These are phyloP conservation scores for Sclerotinia sclerotiorum DNA, from an alignment of 2,329 filamentous ascomycete genomes.

Conservation along the genomic window DNA sequence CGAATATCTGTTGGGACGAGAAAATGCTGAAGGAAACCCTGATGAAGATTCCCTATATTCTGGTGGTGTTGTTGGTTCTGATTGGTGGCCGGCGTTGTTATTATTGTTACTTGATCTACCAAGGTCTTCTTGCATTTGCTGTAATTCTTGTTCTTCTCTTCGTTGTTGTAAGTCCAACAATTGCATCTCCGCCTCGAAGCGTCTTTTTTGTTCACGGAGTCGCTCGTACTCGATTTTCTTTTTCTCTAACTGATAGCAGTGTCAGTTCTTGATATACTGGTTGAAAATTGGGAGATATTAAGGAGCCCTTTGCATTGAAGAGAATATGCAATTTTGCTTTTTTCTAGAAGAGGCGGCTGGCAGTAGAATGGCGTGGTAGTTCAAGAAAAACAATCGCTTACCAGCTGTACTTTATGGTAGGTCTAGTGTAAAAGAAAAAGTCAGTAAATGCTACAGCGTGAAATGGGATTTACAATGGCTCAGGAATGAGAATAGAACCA, in stretches of 20 bases:
- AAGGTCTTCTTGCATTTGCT: slow-evolving; percentile 80
- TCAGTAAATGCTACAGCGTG: slow-evolving; percentile 31
- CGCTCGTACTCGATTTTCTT: slow-evolving; percentile 91
- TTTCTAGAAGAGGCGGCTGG: slow-evolving; percentile 11
- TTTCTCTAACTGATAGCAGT: slow-evolving; percentile 72
- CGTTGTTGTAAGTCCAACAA: slow-evolving; percentile 82
- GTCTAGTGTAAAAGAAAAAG: slow-evolving; percentile 46
- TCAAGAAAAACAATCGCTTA: slow-evolving; percentile 49
- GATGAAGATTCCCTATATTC: slow-evolving; percentile 75
- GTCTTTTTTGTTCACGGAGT: slow-evolving; percentile 82
- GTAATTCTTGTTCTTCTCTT: slow-evolving; percentile 78
- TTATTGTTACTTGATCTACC: slow-evolving; percentile 50
- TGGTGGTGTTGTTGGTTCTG: slow-evolving; percentile 93
- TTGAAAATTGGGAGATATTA: neutral
- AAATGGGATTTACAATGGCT: slow-evolving; percentile 5
- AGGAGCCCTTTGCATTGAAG: slow-evolving; percentile 13
- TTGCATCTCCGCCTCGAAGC: slow-evolving; percentile 91
- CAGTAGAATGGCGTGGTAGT: neutral
- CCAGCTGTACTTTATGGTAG: slow-evolving; percentile 73
- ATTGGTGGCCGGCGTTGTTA: slow-evolving; percentile 66
- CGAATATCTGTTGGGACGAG: slow-evolving; percentile 84
- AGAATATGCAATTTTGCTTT: slow-evolving; percentile 17
- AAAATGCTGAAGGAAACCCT: slow-evolving; percentile 76
- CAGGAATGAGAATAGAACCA: neutral
- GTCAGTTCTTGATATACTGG: slow-evolving; percentile 42